Percentiles rank a stretch among this genome's conserved stretches.
Evolutionary conservation across 345 rosid genomes (phyloP).

Genomic region (Gossypium turneri): DNA sequence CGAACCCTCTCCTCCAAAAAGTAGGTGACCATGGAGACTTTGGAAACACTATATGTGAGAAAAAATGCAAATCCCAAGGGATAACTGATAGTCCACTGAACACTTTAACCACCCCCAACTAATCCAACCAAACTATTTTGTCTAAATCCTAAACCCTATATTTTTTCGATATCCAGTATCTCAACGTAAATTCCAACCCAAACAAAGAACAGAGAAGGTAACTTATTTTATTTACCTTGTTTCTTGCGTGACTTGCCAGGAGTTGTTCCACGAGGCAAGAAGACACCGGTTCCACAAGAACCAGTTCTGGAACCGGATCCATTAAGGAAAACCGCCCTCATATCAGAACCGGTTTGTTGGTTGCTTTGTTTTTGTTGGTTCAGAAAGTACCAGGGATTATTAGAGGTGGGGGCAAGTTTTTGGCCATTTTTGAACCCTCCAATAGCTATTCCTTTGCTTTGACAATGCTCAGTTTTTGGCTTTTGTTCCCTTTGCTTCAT

Average conservation of each 20-base stretch:
- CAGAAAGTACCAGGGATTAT: slow-evolving; percentile 21
- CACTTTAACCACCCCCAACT: slow-evolving; percentile 23
- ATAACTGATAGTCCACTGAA: slow-evolving; percentile 5
- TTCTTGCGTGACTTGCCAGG: slow-evolving; percentile 51
- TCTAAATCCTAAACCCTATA: background rate
- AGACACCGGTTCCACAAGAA: slow-evolving; percentile 87
- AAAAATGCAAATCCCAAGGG: slow-evolving; percentile 11
- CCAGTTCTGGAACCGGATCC: slow-evolving; percentile 41
- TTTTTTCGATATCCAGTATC: too few relatives aligned
- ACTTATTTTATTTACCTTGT: slow-evolving; percentile 32
- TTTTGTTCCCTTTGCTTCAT: slow-evolving; percentile 27
- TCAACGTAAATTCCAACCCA: too few relatives aligned
- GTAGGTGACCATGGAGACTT: too few relatives aligned
- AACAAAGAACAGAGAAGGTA: background rate
- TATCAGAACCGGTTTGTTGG: slow-evolving; percentile 38
- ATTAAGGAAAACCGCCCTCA: slow-evolving; percentile 61
- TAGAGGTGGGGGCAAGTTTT: slow-evolving; percentile 1
- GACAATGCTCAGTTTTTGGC: slow-evolving; percentile 12
- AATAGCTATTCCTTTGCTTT: slow-evolving; percentile 23
- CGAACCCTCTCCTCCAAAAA: too few relatives aligned
- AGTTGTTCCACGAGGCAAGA: slow-evolving; percentile 58
- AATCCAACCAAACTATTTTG: background rate
- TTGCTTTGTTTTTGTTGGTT: slow-evolving; percentile 26
- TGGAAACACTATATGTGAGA: background rate
- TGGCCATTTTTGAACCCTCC: slow-evolving; percentile 19